Percentiles rank a stretch among this genome's conserved stretches.
Conservation (phyloP, 2,329 filamentous ascomycete species). For the Hymenoscyphus scutula region DNA sequence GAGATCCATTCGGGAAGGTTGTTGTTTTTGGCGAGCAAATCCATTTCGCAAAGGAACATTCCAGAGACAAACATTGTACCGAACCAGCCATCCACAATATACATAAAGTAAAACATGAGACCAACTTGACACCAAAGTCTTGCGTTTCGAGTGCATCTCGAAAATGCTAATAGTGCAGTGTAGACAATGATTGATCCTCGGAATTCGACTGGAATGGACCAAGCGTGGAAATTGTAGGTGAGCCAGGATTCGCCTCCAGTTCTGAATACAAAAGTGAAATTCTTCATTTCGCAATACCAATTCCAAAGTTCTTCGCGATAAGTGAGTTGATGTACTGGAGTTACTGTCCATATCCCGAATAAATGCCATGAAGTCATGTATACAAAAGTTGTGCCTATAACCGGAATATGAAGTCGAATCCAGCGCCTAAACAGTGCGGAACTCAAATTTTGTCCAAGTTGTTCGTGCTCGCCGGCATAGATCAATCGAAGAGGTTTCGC, state of each 20-base stretch:
- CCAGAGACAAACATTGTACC: slow-evolving; percentile 58
- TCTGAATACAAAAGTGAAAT: slow-evolving; percentile 65
- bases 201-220: slow-evolving; percentile 44
- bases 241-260: slow-evolving; percentile 53
- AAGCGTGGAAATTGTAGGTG: slow-evolving; percentile 57
- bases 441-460: slow-evolving; percentile 40
- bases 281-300: slow-evolving; percentile 54
- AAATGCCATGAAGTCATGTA: slow-evolving; percentile 13
- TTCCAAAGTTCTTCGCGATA: slow-evolving; percentile 45
- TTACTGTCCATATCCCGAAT: slow-evolving; percentile 25
- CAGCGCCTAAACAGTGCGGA: slow-evolving; percentile 49
- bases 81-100: slow-evolving; percentile 62
- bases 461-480: slow-evolving; percentile 34
- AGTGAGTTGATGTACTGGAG: slow-evolving; percentile 30
- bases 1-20: slow-evolving; percentile 51
- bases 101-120: slow-evolving; percentile 62
- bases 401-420: slow-evolving; percentile 46
- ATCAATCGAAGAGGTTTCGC: slow-evolving; percentile 43
- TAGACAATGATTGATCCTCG: slow-evolving; percentile 11
- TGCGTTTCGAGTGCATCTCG: slow-evolving; percentile 44
- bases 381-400: slow-evolving; percentile 42
- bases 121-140: slow-evolving; percentile 52
- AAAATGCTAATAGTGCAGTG: slow-evolving; percentile 9
- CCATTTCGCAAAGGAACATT: slow-evolving; percentile 60
- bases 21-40: slow-evolving; percentile 49